These are phyloP conservation scores for Heterobasidion occidentale DNA, from an alignment of 1,284 basidiomycete genomes.

Conservation along the genomic window DNA sequence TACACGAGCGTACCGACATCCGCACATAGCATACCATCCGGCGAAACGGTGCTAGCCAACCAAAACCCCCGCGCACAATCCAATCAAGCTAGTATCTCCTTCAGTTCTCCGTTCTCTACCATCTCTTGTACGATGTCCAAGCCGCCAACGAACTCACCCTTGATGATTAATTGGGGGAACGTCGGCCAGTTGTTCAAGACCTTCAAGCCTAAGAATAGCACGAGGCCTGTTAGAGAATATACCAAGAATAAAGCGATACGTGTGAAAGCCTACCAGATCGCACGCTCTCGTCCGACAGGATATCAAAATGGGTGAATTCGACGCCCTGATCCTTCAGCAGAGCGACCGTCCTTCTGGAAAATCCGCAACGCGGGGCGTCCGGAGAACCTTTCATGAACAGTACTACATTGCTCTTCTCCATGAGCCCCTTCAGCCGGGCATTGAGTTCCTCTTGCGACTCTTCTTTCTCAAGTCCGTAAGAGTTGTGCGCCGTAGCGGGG, in stretches of 20 bases:
- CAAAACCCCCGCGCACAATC: neutral
- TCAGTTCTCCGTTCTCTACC: conserved; percentile 40
- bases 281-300: conserved; percentile 64
- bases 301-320: conserved; percentile 68
- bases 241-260: neutral
- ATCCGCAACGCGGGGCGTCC: conserved; percentile 80
- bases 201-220: conserved; percentile 35
- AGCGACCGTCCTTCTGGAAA: conserved; percentile 64
- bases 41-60: too few relatives aligned
- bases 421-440: conserved; percentile 54
- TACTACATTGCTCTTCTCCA: conserved; percentile 71
- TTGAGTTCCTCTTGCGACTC: conserved; percentile 67
- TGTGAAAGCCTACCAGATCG: conserved; percentile 36
- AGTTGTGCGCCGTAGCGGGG: conserved; percentile 18
- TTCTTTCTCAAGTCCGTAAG: conserved; percentile 23
- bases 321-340: conserved; percentile 54
- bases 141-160: conserved; percentile 69
- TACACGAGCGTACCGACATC: too few relatives aligned
- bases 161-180: conserved; percentile 59
- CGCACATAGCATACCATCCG: too few relatives aligned
- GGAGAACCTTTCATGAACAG: conserved; percentile 98
- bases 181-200: conserved; percentile 61
- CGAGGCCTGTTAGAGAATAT: neutral
- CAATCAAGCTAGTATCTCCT: conserved; percentile 19
- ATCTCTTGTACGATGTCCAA: conserved; percentile 61